Conservation (phyloP, 2,329 filamentous ascomycete species). For the Fusarium napiforme region DNA sequence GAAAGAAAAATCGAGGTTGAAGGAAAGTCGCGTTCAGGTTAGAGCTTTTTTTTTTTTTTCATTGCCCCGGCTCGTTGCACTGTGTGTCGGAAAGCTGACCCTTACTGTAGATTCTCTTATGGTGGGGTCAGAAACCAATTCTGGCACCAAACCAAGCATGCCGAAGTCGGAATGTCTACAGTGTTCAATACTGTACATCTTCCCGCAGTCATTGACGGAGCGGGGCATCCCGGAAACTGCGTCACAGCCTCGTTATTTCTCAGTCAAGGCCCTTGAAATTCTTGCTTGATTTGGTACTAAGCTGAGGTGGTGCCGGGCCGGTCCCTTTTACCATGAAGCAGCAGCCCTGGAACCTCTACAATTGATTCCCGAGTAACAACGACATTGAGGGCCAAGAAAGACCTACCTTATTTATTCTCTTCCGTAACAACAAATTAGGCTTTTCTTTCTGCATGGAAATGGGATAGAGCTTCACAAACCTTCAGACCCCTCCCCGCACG, state of each 20-base stretch:
- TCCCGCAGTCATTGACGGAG: slow-evolving; percentile 28
- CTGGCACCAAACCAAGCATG: neutral
- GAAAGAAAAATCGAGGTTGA: slow-evolving; percentile 29
- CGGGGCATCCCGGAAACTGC: slow-evolving; percentile 40
- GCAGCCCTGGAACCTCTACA: neutral
- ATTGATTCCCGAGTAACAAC: neutral
- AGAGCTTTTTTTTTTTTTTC: slow-evolving; percentile 45
- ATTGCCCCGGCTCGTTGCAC: slow-evolving; percentile 20
- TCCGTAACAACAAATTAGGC: neutral
- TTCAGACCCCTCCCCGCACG: neutral
- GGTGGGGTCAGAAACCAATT: neutral
- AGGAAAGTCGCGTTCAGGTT: slow-evolving; percentile 36
- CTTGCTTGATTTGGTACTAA: neutral
- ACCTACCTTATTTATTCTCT: too few species aligned
- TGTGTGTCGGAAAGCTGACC: neutral
- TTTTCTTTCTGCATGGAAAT: neutral
- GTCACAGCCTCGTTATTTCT: slow-evolving; percentile 17
- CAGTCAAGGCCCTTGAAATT: neutral
- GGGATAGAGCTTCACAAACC: neutral
- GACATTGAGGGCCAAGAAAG: neutral
- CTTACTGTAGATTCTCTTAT: slow-evolving; percentile 21
- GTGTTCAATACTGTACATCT: slow-evolving; percentile 13
- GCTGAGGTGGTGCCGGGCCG: neutral
- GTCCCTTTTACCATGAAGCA: neutral
- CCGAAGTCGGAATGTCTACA: slow-evolving; percentile 4